Evolutionary conservation across 1,284 basidiomycete species (phyloP).

Genomic region (Rhodotorula sp.): DNA sequence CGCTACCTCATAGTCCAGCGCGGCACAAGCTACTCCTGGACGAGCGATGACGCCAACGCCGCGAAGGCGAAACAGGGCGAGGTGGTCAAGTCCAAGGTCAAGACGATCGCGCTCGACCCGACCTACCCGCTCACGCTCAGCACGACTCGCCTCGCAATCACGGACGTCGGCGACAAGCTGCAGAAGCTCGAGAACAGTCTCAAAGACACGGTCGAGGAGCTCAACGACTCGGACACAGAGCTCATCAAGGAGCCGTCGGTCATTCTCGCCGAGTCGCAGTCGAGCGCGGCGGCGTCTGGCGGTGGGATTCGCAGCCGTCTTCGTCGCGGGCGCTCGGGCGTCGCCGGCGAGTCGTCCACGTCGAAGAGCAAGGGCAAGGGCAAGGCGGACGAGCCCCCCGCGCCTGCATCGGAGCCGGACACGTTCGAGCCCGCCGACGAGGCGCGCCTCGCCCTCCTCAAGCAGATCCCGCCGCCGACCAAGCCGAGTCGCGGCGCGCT

Average conservation of each 20-base stretch:
- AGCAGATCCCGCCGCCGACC: constrained; percentile 35
- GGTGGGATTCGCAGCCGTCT: constrained; percentile 4
- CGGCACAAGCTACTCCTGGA: not conserved
- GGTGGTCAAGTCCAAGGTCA: constrained; percentile 4
- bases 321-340: not conserved
- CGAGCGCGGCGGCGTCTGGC: not conserved
- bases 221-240: constrained; percentile 36
- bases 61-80: not conserved
- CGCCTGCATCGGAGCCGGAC: not conserved
- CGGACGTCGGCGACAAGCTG: constrained; percentile 40
- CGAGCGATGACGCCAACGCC: not conserved
- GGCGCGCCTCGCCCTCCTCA: constrained; percentile 26
- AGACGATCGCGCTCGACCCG: constrained; percentile 33
- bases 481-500: constrained; percentile 25
- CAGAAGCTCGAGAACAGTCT: constrained; percentile 23
- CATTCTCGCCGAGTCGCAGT: constrained; percentile 7
- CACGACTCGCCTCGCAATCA: constrained; percentile 12
- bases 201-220: constrained; percentile 24
- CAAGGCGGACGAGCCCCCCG: not conserved
- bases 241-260: constrained; percentile 23
- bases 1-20: constrained; percentile 29
- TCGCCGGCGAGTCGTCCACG: not conserved
- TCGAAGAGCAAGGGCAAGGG: constrained; percentile 5
- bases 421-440: constrained; percentile 30
- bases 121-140: constrained; percentile 24